Evolutionary conservation across 2,329 filamentous ascomycete genomes (phyloP).

Genomic region (Fonsecaea pugnacius): DNA sequence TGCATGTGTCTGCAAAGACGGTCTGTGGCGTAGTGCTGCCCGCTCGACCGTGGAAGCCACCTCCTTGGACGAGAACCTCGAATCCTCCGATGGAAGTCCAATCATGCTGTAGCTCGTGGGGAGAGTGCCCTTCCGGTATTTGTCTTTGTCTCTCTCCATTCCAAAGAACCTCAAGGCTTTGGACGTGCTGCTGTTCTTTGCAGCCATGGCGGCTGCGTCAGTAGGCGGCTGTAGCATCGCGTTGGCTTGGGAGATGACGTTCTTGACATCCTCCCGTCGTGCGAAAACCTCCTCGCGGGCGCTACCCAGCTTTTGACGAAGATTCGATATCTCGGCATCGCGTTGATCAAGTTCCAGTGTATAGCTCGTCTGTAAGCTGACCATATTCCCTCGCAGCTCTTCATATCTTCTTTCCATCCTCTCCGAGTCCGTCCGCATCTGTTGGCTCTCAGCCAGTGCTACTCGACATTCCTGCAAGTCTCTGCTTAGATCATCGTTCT

Average conservation of each 20-base stretch:
- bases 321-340: slow-evolving; percentile 27
- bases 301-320: slow-evolving; percentile 32
- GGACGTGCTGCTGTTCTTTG: slow-evolving; percentile 24
- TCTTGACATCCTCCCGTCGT: slow-evolving; percentile 31
- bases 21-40: slow-evolving; percentile 10
- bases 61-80: slow-evolving; percentile 28
- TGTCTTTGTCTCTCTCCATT: slow-evolving; percentile 30
- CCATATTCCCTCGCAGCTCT: slow-evolving; percentile 28
- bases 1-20: slow-evolving; percentile 14
- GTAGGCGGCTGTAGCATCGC: slow-evolving; percentile 13
- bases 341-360: slow-evolving; percentile 29
- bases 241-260: slow-evolving; percentile 26
- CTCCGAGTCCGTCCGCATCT: slow-evolving; percentile 13
- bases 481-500: slow-evolving; percentile 21
- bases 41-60: slow-evolving; percentile 15
- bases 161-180: slow-evolving; percentile 32
- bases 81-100: slow-evolving; percentile 19
- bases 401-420: slow-evolving; percentile 23
- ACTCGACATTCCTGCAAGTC: slow-evolving; percentile 21
- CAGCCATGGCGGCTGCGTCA: slow-evolving; percentile 4
- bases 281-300: slow-evolving; percentile 32
- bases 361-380: slow-evolving; percentile 28
- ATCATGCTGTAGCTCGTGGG: slow-evolving; percentile 29
- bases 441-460: slow-evolving; percentile 11
- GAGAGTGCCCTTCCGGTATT: slow-evolving; percentile 15